Conservation (phyloP, 257 asterid genomes). For the Ballota nigra region DNA sequence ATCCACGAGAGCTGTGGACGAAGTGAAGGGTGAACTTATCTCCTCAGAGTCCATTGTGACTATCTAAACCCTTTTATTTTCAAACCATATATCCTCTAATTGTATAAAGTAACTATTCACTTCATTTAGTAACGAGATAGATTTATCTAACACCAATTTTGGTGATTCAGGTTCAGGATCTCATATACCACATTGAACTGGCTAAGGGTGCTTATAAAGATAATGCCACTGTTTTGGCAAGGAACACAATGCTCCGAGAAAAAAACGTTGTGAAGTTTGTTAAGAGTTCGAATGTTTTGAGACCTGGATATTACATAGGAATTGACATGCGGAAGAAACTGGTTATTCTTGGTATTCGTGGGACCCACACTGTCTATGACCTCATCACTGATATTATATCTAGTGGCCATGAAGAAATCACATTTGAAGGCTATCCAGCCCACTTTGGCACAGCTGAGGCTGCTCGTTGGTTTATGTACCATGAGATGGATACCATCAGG, state of each 20-base stretch:
- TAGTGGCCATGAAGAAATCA: constrained; percentile 78
- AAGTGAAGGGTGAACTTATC: constrained; percentile 71
- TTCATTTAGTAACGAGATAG: neutral
- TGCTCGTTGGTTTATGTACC: constrained; percentile 83
- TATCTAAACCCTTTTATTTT: constrained; percentile 20
- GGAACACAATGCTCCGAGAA: constrained; percentile 85
- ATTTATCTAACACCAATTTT: constrained; percentile 16
- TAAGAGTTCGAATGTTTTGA: constrained; percentile 65
- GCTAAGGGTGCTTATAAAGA: constrained; percentile 89
- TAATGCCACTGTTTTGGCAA: constrained; percentile 60
- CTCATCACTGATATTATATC: constrained; percentile 79
- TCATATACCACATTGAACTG: constrained; percentile 80
- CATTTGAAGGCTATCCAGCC: constrained; percentile 76
- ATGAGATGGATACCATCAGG: constrained; percentile 72
- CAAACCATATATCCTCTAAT: neutral
- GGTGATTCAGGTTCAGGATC: constrained; percentile 69
- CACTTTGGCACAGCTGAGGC: constrained; percentile 97
- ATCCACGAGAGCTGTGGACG: constrained; percentile 56
- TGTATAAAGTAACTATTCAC: neutral
- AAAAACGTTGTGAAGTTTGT: constrained; percentile 68
- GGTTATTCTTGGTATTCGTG: constrained; percentile 87
- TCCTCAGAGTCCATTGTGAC: constrained; percentile 70
- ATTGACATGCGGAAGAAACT: constrained; percentile 70
- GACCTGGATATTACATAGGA: constrained; percentile 93
- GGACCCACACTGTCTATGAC: constrained; percentile 87